phyloP scores from a whole-genome alignment of 306 rosid genomes.

The Cucumis melo region DNA sequence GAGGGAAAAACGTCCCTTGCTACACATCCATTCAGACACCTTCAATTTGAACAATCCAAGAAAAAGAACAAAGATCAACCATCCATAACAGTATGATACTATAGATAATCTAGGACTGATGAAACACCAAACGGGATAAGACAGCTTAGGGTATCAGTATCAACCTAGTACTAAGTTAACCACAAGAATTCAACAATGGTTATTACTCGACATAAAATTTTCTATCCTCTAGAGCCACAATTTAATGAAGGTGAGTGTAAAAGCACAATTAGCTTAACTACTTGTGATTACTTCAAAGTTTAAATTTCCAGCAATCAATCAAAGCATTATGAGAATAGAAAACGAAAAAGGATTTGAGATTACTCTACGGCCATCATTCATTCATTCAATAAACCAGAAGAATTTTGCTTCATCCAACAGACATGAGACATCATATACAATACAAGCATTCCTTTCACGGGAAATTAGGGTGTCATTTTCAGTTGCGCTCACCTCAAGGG shows the following conservation, averaged over 20 bases:
- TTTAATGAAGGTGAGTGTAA: not conserved
- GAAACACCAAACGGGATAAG: not conserved
- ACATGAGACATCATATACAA: not conserved
- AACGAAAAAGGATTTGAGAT: not conserved
- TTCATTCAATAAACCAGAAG: not conserved
- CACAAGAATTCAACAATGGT: not conserved
- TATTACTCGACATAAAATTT: not conserved
- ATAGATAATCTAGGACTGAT: not conserved
- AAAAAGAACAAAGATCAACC: not conserved
- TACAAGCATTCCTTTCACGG: not conserved
- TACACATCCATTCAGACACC: conserved; percentile 68
- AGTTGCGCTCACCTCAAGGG: conserved; percentile 33
- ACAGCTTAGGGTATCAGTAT: not conserved
- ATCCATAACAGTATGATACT: not conserved
- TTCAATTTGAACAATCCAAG: conserved; percentile 3
- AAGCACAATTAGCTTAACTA: not conserved
- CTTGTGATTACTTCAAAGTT: not conserved
- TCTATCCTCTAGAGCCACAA: not conserved
- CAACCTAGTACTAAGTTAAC: not conserved
- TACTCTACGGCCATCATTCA: not conserved
- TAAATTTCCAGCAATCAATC: not conserved
- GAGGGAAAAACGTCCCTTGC: conserved; percentile 27
- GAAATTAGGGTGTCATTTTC: not conserved
- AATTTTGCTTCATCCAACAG: not conserved
- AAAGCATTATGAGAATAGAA: not conserved